Evolutionary conservation across 148 eudicot species (phyloP).

Genomic region (Persicaria tinctoria): DNA sequence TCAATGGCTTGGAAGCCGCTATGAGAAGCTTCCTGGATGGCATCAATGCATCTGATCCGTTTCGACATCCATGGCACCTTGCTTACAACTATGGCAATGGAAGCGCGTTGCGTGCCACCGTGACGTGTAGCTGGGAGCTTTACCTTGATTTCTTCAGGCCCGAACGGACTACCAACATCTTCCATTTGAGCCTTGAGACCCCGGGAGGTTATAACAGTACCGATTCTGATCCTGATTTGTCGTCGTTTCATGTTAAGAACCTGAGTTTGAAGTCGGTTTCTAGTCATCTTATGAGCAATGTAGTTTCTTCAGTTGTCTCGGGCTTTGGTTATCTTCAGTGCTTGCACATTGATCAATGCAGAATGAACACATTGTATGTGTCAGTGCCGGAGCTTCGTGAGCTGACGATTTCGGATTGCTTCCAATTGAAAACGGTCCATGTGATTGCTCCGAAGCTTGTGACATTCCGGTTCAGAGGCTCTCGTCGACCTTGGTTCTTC

Average conservation of each 20-base stretch:
- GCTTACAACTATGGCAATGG: neutral
- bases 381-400: constrained; percentile 4
- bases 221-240: neutral
- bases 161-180: neutral
- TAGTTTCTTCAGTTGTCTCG: neutral
- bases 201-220: neutral
- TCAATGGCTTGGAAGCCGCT: neutral
- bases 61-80: constrained; percentile 4
- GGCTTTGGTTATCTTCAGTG: neutral
- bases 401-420: neutral
- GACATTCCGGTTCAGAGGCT: neutral
- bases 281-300: neutral
- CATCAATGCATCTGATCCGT: constrained; percentile 5
- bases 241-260: constrained; percentile 1
- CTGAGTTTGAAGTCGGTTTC: neutral
- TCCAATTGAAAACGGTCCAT: neutral
- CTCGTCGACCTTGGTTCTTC: constrained; percentile 8
- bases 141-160: neutral
- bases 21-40: neutral
- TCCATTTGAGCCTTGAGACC: neutral
- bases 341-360: neutral
- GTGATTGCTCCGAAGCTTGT: constrained; percentile 3
- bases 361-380: neutral
- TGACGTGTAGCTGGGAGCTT: neutral
- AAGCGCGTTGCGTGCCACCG: neutral